These are phyloP conservation scores for Metarhizium robertsii DNA, from an alignment of 2,329 filamentous ascomycete genomes.

Conservation along the genomic window DNA sequence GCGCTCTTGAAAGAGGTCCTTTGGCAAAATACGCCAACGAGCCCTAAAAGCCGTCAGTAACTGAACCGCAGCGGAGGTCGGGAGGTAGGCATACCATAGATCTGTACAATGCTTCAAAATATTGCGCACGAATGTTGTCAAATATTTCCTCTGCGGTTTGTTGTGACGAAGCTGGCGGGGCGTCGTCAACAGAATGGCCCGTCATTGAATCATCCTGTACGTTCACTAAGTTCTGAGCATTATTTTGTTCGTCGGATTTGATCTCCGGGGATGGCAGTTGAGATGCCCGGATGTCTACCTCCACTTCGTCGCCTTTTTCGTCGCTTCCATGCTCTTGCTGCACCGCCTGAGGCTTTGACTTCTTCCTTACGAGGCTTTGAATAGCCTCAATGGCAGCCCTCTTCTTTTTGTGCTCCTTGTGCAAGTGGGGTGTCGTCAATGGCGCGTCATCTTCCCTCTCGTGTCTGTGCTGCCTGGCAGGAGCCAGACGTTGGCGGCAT, in stretches of 20 bases:
- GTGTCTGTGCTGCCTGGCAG: conserved; percentile 10
- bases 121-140: conserved; percentile 47
- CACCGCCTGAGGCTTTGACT: conserved; percentile 34
- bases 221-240: not conserved
- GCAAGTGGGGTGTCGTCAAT: conserved; percentile 34
- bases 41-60: conserved; percentile 34
- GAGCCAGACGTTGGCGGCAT: conserved; percentile 20
- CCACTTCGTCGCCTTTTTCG: conserved; percentile 10
- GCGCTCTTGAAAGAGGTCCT: conserved; percentile 65
- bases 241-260: not conserved
- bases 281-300: conserved; percentile 5
- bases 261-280: conserved; percentile 12
- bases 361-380: conserved; percentile 50
- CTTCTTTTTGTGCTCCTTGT: conserved; percentile 44
- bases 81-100: conserved; percentile 41
- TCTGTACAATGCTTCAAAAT: conserved; percentile 52
- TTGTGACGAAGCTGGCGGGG: conserved; percentile 13
- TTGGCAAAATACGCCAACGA: conserved; percentile 79
- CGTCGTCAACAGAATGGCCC: not conserved
- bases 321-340: conserved; percentile 22
- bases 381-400: conserved; percentile 53
- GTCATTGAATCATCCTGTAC: not conserved
- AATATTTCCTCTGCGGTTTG: conserved; percentile 44
- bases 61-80: not conserved
- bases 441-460: conserved; percentile 12